Base-by-base conservation (phyloP, 768 basidiomycete species). In the Ramaria sp. region DNA sequence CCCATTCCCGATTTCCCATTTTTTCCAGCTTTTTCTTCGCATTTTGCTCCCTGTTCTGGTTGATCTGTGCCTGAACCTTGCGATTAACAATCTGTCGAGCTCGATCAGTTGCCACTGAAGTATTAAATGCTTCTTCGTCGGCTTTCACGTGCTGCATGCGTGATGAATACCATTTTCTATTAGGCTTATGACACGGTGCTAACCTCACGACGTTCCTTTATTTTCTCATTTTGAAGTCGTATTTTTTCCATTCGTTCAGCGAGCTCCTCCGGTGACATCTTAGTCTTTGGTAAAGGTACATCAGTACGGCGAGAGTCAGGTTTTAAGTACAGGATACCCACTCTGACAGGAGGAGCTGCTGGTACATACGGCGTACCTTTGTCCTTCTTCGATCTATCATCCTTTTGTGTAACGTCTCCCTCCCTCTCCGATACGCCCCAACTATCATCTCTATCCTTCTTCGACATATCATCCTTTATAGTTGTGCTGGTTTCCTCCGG, bases 11-110 rank as follows among this genome's bases (percentile, higher is more conserved):
- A 59, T 70, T 80, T 61, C 79, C 79, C 22, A 80, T 75, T 70
- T 83, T 88, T n/a, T 85, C 85, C 76, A 89, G 72, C 70, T 91
- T 91, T 34, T 83, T 73, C 60, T 78, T 79, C 51, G 87, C 86
- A 59, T 85, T 88, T 70, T 85, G 79, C 62, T 87, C 85, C 27
- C 88, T 80, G 32, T 84, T 76, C 27, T 76, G 77, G 64, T 90
- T 73, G 56, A 90, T 71, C 32, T 72, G 72, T 57, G 81, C 78
- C 66, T 90, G 88, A 37, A 83, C 74, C 63, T 81, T 83, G 56
- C 80, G 78, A 52, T 64, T 75, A 38, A 78, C 72, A 6, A 73
- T 82, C 57, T 74, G 72, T 63, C 74, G 82, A 47, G 68, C 73
- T 24, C 78, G 79, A 48, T 88, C 85, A 0, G 67, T 67, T 54